Conservation (phyloP, 2,329 filamentous ascomycete genomes). For the Calonectria fujianensis region DNA sequence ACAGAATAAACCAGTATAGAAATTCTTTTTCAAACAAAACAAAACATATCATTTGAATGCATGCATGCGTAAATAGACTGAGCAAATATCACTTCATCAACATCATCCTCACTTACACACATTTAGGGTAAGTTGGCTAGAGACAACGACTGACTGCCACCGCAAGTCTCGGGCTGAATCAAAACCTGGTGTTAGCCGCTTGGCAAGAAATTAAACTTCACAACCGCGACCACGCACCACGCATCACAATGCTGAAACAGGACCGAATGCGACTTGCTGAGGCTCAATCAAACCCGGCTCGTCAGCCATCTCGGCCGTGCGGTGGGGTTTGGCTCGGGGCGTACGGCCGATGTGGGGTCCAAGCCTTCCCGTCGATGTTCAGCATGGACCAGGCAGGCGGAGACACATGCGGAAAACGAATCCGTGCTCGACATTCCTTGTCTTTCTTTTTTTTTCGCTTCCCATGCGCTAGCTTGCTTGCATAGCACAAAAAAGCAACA, state of each 20-base stretch:
- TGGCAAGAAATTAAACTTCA: background rate
- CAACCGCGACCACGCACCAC: background rate
- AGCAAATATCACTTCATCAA: background rate
- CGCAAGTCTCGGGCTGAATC: background rate
- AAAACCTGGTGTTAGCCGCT: background rate
- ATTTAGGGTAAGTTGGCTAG: background rate
- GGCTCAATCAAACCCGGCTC: background rate
- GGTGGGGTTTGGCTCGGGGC: constrained; percentile 21
- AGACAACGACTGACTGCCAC: background rate
- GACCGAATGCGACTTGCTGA: background rate
- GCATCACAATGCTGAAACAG: background rate
- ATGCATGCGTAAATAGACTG: background rate
- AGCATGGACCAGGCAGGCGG: background rate
- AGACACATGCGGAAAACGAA: background rate
- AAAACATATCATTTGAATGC: too few species aligned
- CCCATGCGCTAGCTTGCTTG: background rate
- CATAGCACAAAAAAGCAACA: background rate
- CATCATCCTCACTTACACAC: background rate
- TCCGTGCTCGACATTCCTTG: background rate
- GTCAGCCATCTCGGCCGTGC: constrained; percentile 14
- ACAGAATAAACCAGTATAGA: too few species aligned
- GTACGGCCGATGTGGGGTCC: constrained; percentile 32
- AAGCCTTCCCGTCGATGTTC: background rate
- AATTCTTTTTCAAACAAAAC: too few species aligned
- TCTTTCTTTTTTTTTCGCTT: background rate